These are phyloP conservation scores for Coniochaeta hoffmannii DNA, from an alignment of 2,329 filamentous ascomycete genomes.

Conservation along the genomic window DNA sequence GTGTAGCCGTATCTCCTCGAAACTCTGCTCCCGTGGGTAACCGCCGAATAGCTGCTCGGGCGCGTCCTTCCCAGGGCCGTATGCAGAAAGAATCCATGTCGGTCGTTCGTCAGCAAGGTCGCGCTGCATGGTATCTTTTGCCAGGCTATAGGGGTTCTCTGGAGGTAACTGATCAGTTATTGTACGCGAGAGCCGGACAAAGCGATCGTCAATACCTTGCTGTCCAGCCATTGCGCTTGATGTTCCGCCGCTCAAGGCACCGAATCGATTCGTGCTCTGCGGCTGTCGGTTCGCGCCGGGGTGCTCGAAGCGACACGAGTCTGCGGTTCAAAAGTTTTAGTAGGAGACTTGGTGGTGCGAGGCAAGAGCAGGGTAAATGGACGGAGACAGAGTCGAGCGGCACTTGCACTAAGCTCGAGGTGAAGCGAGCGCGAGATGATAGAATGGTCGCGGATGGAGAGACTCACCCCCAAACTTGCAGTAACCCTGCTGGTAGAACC, in stretches of 20 bases:
- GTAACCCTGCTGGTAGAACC: conserved; percentile 41
- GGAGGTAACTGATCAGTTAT: conserved; percentile 4
- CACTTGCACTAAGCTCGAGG: too few relatives aligned
- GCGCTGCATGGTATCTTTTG: conserved; percentile 49
- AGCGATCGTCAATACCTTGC: conserved; percentile 21
- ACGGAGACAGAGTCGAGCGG: too few relatives aligned
- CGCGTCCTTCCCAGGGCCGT: conserved; percentile 68
- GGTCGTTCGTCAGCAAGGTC: conserved; percentile 69
- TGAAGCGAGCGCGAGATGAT: too few relatives aligned
- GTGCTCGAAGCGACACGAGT: conserved; percentile 48
- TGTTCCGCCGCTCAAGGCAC: conserved; percentile 19
- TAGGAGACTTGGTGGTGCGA: too few relatives aligned
- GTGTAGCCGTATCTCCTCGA: conserved; percentile 77
- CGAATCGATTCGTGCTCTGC: conserved; percentile 48
- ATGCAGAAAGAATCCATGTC: conserved; percentile 79
- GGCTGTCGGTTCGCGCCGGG: conserved; percentile 24
- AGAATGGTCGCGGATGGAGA: background rate
- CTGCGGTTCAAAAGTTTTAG: conserved; percentile 23
- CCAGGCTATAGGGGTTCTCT: conserved; percentile 40
- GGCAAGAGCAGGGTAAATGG: too few relatives aligned
- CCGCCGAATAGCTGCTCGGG: conserved; percentile 83
- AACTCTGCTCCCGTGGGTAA: conserved; percentile 70
- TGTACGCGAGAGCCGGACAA: conserved; percentile 12
- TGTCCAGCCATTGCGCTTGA: conserved; percentile 4
- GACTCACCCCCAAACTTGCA: conserved; percentile 45